Conservation (phyloP, 176 grass and related monocot genomes). For the Lolium perenne region DNA sequence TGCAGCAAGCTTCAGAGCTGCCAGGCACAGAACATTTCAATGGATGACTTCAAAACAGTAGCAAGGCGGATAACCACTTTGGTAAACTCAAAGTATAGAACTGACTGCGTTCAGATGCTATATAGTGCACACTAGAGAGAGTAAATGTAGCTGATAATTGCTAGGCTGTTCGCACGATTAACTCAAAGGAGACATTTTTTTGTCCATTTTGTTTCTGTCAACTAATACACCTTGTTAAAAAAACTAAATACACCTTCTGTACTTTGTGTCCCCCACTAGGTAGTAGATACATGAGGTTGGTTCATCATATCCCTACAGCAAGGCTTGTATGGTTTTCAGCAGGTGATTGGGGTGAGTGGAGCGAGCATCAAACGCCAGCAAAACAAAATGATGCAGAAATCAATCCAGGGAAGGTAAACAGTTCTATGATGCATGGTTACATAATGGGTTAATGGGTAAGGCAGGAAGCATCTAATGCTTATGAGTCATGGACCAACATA, state of each 20-base stretch:
- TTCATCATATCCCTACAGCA: not conserved
- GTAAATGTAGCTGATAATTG: not conserved
- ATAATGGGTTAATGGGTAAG: not conserved
- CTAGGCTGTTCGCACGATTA: too few species aligned
- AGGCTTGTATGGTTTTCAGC: constrained; percentile 13
- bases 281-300: not conserved
- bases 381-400: constrained; percentile 2
- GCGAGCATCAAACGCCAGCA: not conserved
- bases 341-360: not conserved
- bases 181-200: too few species aligned
- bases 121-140: constrained; percentile 8
- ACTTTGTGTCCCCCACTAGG: not conserved
- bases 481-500: not conserved
- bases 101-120: not conserved
- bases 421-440: constrained; percentile 4
- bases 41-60: not conserved
- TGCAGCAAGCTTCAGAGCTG: not conserved
- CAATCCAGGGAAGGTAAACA: not conserved
- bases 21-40: not conserved
- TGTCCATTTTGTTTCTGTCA: too few species aligned
- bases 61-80: not conserved
- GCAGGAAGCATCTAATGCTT: not conserved
- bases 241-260: too few species aligned
- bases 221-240: too few species aligned
- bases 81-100: constrained; percentile 10